Percentiles rank a stretch among this genome's conserved stretches.
Evolutionary conservation across 2,329 filamentous ascomycete genomes (phyloP).

Genomic region (Neonectria magnoliae): DNA sequence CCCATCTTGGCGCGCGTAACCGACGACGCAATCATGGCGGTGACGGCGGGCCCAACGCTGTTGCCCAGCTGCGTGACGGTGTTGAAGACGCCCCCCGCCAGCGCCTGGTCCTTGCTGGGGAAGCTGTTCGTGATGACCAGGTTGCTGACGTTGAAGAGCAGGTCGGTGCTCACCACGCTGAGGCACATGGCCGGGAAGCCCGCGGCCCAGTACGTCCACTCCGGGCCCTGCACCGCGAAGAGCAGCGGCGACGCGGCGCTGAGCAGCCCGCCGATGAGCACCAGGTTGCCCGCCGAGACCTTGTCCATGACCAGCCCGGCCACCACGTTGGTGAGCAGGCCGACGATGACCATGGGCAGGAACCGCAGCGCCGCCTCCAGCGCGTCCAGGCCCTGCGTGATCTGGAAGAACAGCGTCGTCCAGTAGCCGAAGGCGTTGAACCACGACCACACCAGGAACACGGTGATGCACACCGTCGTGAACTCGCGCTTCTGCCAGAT

Average conservation of each 20-base stretch:
- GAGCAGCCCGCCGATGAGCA: conserved; percentile 2
- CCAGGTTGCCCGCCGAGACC: conserved; percentile 13
- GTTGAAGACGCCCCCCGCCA: conserved; percentile 65
- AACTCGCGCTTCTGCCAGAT: conserved; percentile 66
- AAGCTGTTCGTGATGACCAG: conserved; percentile 81
- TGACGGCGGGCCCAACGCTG: conserved; percentile 19
- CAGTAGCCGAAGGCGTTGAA: conserved; percentile 56
- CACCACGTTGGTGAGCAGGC: conserved; percentile 12
- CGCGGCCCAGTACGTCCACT: conserved; percentile 72
- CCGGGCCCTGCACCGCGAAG: conserved; percentile 15
- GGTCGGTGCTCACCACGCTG: conserved; percentile 77
- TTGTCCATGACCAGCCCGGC: conserved; percentile 17
- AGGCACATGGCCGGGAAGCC: conserved; percentile 77
- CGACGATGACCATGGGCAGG: conserved; percentile 13
- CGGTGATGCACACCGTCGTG: conserved; percentile 59
- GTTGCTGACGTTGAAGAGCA: conserved; percentile 79
- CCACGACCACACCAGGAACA: conserved; percentile 54
- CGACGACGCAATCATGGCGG: conserved; percentile 19
- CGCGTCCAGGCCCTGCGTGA: conserved; percentile 8
- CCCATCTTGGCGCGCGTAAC: conserved; percentile 18
- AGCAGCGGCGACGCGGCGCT: conserved; percentile 21
- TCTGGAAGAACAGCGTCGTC: conserved; percentile 25
- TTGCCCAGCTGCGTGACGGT: conserved; percentile 21
- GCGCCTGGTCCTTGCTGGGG: conserved; percentile 72
- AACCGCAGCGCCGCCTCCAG: conserved; percentile 16